These are phyloP conservation scores for Pseudogymnoascus sp. DNA, from an alignment of 2,329 filamentous ascomycete species.

Conservation along the genomic window DNA sequence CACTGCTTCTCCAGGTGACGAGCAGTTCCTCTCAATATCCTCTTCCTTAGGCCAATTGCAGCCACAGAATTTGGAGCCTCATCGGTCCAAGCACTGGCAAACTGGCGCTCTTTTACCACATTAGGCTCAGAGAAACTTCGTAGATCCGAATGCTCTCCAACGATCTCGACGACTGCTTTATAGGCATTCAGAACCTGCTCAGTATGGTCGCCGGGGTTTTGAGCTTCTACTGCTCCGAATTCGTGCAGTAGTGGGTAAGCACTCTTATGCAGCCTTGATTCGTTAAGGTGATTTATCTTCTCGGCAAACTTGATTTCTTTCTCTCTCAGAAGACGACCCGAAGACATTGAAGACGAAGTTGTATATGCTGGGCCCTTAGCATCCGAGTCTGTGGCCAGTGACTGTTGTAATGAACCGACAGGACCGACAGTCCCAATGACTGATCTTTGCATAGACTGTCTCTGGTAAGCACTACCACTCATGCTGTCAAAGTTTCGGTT, in stretches of 20 bases:
- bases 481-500: conserved; percentile 47
- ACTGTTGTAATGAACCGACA: conserved; percentile 51
- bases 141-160: conserved; percentile 58
- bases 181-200: conserved; percentile 76
- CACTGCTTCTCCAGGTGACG: conserved; percentile 75
- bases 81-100: conserved; percentile 67
- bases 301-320: conserved; percentile 77
- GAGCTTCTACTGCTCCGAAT: conserved; percentile 65
- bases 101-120: conserved; percentile 67
- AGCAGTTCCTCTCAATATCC: conserved; percentile 72
- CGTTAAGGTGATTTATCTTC: conserved; percentile 71
- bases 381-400: conserved; percentile 61
- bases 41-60: conserved; percentile 62
- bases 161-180: conserved; percentile 68
- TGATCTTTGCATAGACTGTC: conserved; percentile 68
- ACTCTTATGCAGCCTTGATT: conserved; percentile 54
- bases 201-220: conserved; percentile 60
- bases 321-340: conserved; percentile 70
- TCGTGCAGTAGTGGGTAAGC: conserved; percentile 68
- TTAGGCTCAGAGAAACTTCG: conserved; percentile 51
- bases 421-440: conserved; percentile 74
- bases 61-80: conserved; percentile 56
- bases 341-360: conserved; percentile 31
- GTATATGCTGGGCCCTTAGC: conserved; percentile 42
- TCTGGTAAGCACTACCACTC: conserved; percentile 52